Conservation (phyloP, 1,284 basidiomycete genomes). For the Peniophora sp. region DNA sequence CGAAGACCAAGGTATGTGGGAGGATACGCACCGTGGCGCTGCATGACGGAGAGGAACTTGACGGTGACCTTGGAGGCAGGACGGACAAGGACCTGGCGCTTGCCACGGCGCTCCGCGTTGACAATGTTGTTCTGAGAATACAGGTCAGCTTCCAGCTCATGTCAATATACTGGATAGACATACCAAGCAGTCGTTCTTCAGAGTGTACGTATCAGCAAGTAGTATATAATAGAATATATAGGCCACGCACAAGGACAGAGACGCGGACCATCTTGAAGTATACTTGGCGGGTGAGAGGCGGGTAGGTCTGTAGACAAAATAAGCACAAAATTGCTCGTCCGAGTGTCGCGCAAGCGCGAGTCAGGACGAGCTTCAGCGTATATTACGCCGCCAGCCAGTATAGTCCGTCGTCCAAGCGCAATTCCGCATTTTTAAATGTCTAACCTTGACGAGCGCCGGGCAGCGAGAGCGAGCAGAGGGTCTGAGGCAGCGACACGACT, state of each 20-base stretch:
- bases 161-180: constrained; percentile 16
- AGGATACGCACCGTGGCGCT: constrained; percentile 82
- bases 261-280: constrained; percentile 70
- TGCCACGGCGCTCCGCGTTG: constrained; percentile 97
- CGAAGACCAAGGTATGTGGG: constrained; percentile 1
- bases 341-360: constrained; percentile 82
- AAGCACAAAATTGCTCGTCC: constrained; percentile 46
- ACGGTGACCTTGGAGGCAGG: constrained; percentile 95
- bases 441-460: constrained; percentile 25
- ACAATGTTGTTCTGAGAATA: constrained; percentile 81
- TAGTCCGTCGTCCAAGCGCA: constrained; percentile 16
- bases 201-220: background rate
- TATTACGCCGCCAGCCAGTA: constrained; percentile 8
- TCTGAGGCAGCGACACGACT: no score
- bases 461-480: background rate
- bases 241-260: constrained; percentile 65
- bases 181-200: constrained; percentile 78
- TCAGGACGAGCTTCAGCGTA: constrained; percentile 52
- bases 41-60: constrained; percentile 95
- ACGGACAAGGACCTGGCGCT: constrained; percentile 94
- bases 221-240: background rate
- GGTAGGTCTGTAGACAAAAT: constrained; percentile 22
- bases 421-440: constrained; percentile 12
- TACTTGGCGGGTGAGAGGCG: constrained; percentile 12
- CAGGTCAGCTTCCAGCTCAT: background rate